These are phyloP conservation scores for Baudoinia panamericana DNA, from an alignment of 495 filamentous ascomycete species.

Conservation along the genomic window DNA sequence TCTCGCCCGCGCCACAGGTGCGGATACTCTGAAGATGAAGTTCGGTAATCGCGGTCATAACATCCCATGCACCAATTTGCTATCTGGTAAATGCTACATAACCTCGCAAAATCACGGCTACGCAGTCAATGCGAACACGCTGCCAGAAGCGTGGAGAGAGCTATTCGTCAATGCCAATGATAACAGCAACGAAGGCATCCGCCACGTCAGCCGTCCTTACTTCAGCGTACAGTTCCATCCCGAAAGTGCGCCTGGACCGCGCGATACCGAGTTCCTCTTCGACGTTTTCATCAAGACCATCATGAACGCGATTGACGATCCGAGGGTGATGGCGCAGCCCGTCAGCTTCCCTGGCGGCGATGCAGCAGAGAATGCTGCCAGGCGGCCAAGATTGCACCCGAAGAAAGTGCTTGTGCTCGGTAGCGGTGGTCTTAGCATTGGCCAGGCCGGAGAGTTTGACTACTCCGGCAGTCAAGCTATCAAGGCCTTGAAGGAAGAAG, in stretches of 20 bases:
- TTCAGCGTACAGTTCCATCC: slow-evolving; percentile 99
- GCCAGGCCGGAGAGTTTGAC: slow-evolving; percentile 94
- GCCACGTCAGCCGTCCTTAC: slow-evolving; percentile 69
- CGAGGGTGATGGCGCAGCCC: slow-evolving; percentile 48
- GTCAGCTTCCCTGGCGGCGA: slow-evolving; percentile 79
- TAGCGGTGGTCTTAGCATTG: slow-evolving; percentile 87
- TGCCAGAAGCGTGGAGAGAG: slow-evolving; percentile 74
- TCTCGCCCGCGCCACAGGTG: slow-evolving; percentile 79
- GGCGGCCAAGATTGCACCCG: slow-evolving; percentile 59
- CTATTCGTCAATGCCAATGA: slow-evolving; percentile 97
- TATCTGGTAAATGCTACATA: slow-evolving; percentile 92
- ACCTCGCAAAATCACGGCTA: slow-evolving; percentile 97
- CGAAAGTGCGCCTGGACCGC: slow-evolving; percentile 86
- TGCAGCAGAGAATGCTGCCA: slow-evolving; percentile 57
- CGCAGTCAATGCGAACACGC: slow-evolving; percentile 66
- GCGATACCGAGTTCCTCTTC: slow-evolving; percentile 94
- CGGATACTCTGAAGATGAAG: slow-evolving; percentile 87
- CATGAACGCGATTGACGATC: slow-evolving; percentile 46
- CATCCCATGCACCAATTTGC: slow-evolving; percentile 88
- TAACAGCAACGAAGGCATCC: slow-evolving; percentile 92
- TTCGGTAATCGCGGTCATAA: slow-evolving; percentile 98
- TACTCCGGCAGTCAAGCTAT: slow-evolving; percentile 90
- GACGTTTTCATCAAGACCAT: slow-evolving; percentile 90
- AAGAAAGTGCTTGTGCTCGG: slow-evolving; percentile 93
- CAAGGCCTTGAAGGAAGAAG: slow-evolving; percentile 96